Evolutionary conservation across 176 grass and related monocot species (phyloP), one percentile per base, ranked within the genome.

Genomic region (Oryza coarctata): DNA sequence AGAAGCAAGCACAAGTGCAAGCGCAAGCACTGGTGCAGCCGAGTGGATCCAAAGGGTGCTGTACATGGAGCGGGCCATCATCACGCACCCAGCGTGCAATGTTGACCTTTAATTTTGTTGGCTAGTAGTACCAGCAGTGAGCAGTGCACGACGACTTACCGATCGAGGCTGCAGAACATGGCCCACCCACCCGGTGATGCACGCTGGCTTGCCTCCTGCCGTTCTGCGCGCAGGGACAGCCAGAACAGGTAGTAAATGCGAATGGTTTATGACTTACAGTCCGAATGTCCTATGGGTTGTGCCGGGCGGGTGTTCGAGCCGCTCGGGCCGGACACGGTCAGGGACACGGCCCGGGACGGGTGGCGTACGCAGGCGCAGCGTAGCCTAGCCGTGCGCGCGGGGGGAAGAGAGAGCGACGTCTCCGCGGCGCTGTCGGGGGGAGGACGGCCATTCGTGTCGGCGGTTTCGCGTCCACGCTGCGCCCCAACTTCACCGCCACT

Each of bases 391-490:
- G 57, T 44, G 68, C 52, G 8, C 47, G 49, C 14, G 55, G 18
- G 5, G 8, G 1, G 27, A 12, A 39, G 36, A 17, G 73, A 67
- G 33, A 78, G 58, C 58, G 80, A 78, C 80, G 80, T 55, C 66
- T 72, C 74, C 68, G 80, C 32, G 63, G 47, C 78, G 17, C 9
- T 82, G 86, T 87, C 79, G 34, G 73, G 52, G 52, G 62, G 32
- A 29, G 13, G 29, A 72, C 40, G 68, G 40, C 30, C 50, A 28
- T 31, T 18, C 67, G 27, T 83, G 68, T 83, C 58, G 60, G 68
- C 80, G 30, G 61, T 78, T 72, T 20, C 86, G 65, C 20, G 45
- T 60, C n/a, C 55, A 60, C 2, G 32, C 58, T 73, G 86, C 73
- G 66, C 65, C 73, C 79, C 73, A 77, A 63, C 86, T 22, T 12